Evolutionary conservation across 192 early-diverging fungal species (phyloP).

Genomic region (Phycomyces blakesleeanus): DNA sequence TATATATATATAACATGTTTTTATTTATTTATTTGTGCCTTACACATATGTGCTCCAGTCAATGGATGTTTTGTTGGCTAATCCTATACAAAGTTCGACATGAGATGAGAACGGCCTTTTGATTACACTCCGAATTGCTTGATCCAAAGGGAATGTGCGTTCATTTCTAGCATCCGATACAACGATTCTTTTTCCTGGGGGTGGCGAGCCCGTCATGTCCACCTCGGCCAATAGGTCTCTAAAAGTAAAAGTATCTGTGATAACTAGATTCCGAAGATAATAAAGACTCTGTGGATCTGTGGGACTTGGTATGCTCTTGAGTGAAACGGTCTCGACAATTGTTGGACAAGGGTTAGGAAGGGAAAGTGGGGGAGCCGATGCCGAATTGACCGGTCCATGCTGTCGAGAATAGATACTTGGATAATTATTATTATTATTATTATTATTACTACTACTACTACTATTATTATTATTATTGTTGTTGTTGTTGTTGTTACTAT

Average conservation of each 20-base stretch:
- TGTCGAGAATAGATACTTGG: not conserved
- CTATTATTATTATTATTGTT: too few relatives aligned
- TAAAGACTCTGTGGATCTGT: conserved; percentile 21
- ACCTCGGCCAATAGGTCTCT: conserved; percentile 32
- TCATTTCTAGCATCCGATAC: conserved; percentile 26
- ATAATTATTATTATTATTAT: too few relatives aligned
- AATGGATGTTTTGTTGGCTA: conserved; percentile 27
- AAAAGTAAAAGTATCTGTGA: conserved; percentile 37
- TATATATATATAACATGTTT: too few relatives aligned
- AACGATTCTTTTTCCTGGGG: conserved; percentile 31
- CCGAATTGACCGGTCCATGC: not conserved
- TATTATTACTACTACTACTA: too few relatives aligned
- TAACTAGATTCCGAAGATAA: conserved; percentile 37
- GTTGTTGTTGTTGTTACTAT: too few relatives aligned
- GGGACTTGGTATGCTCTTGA: conserved; percentile 18
- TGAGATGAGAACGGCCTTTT: conserved; percentile 18
- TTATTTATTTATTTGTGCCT: too few relatives aligned
- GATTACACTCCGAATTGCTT: conserved; percentile 28
- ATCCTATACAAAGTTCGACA: conserved; percentile 27
- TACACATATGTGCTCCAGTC: conserved; percentile 20
- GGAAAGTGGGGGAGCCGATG: not conserved
- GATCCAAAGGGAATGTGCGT: conserved; percentile 27
- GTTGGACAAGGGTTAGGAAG: not conserved
- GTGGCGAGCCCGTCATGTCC: conserved; percentile 29
- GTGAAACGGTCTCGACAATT: conserved; percentile 32